Evolutionary conservation across 805 yeast genomes (phyloP).

Genomic region (Saccharomycopsis fibuligera): DNA sequence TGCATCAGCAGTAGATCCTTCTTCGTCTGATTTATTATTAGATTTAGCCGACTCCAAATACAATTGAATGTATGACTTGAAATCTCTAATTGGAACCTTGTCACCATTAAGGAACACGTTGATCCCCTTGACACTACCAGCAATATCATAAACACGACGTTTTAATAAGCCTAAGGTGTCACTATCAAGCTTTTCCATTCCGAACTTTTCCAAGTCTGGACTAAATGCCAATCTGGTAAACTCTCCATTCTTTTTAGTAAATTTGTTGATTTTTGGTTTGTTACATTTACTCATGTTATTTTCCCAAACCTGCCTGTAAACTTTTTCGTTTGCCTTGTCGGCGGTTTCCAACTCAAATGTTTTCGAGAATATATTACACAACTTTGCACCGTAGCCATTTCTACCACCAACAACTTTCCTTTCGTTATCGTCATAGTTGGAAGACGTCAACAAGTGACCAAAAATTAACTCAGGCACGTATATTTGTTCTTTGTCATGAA

Average conservation of each 20-base stretch:
- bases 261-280: constrained; percentile 62
- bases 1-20: not conserved
- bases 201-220: constrained; percentile 81
- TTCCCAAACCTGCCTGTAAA: constrained; percentile 80
- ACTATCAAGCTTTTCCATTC: constrained; percentile 77
- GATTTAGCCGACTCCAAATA: constrained; percentile 64
- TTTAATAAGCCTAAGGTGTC: constrained; percentile 79
- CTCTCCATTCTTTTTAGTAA: constrained; percentile 52
- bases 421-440: constrained; percentile 92
- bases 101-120: constrained; percentile 73
- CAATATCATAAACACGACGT: constrained; percentile 91
- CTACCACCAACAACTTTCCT: constrained; percentile 98
- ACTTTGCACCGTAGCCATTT: constrained; percentile 96
- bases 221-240: constrained; percentile 82
- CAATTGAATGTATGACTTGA: constrained; percentile 84
- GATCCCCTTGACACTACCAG: constrained; percentile 86
- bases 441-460: constrained; percentile 90
- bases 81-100: constrained; percentile 59
- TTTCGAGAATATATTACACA: constrained; percentile 92
- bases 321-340: constrained; percentile 54
- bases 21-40: constrained; percentile 1
- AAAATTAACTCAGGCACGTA: constrained; percentile 95
- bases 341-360: constrained; percentile 86
- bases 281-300: constrained; percentile 76
- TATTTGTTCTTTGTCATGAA: constrained; percentile 84